Evolutionary conservation across 2,329 filamentous ascomycete species (phyloP).

Genomic region (Colletotrichum trifolii): DNA sequence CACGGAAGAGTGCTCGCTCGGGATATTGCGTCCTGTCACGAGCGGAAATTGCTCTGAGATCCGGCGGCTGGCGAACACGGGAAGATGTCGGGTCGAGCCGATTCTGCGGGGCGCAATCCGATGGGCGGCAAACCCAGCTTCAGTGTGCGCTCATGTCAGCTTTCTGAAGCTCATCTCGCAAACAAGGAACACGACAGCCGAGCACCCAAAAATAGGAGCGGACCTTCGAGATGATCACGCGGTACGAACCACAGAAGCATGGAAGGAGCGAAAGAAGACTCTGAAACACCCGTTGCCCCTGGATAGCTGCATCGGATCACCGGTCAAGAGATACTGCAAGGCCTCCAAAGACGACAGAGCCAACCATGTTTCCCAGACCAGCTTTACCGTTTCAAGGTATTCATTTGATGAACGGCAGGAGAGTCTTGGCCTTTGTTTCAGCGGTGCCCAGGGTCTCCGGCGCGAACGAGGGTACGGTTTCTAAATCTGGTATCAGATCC

Average conservation of each 20-base stretch:
- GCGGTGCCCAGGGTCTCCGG: constrained; percentile 4
- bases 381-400: constrained; percentile 7
- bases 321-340: constrained; percentile 12
- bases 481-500: constrained; percentile 27
- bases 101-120: neutral
- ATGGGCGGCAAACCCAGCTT: neutral
- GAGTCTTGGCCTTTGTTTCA: constrained; percentile 33
- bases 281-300: constrained; percentile 24
- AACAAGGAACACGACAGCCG: constrained; percentile 17
- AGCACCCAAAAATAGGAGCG: constrained; percentile 26
- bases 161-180: constrained; percentile 3
- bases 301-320: constrained; percentile 24
- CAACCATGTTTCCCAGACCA: neutral
- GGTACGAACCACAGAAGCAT: constrained; percentile 14
- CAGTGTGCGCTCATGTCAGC: constrained; percentile 1
- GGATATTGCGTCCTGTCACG: constrained; percentile 20
- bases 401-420: constrained; percentile 15
- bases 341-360: neutral
- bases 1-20: neutral
- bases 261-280: constrained; percentile 28
- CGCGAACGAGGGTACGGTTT: constrained; percentile 13
- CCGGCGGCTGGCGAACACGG: constrained; percentile 9
- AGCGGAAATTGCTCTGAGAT: constrained; percentile 30
- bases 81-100: constrained; percentile 4
- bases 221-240: constrained; percentile 12